Evolutionary conservation across 441 rosid genomes (phyloP).

Genomic region (Capsella rubella): DNA sequence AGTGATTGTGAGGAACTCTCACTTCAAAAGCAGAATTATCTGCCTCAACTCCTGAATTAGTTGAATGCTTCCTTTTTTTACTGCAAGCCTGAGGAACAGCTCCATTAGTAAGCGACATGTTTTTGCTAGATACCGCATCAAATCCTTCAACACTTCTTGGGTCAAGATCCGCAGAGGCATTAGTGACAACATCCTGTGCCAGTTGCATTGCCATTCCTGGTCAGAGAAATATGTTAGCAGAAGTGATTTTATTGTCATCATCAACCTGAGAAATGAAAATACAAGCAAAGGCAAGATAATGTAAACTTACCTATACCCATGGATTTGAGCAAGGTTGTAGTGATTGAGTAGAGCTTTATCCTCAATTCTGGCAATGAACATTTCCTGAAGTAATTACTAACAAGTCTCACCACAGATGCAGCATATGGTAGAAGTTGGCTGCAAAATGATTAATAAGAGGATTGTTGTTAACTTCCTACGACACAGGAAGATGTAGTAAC

Average conservation of each 20-base stretch:
- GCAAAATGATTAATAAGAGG: constrained; percentile 48
- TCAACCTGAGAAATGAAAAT: constrained; percentile 11
- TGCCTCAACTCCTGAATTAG: constrained; percentile 48
- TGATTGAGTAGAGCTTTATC: constrained; percentile 68
- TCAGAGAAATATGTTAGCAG: constrained; percentile 26
- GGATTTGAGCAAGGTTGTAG: constrained; percentile 66
- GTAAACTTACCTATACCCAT: constrained; percentile 77
- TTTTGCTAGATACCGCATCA: constrained; percentile 42
- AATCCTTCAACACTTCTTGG: constrained; percentile 44
- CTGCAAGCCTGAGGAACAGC: constrained; percentile 45
- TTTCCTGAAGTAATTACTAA: constrained; percentile 68
- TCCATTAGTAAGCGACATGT: constrained; percentile 43
- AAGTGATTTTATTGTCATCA: constrained; percentile 22
- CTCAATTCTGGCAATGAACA: constrained; percentile 74
- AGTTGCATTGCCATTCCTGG: constrained; percentile 79
- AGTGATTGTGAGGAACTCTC: constrained; percentile 47
- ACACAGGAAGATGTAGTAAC: constrained; percentile 15
- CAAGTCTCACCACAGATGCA: constrained; percentile 66
- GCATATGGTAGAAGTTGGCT: constrained; percentile 88
- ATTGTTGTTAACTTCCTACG: constrained; percentile 25
- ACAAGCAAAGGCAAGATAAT: neutral
- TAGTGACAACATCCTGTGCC: constrained; percentile 63
- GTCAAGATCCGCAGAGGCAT: constrained; percentile 65
- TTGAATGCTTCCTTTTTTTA: constrained; percentile 74
- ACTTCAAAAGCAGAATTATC: constrained; percentile 50